These are phyloP conservation scores for Periconia sp. DNA, from an alignment of 2,329 filamentous ascomycete genomes.

Conservation along the genomic window DNA sequence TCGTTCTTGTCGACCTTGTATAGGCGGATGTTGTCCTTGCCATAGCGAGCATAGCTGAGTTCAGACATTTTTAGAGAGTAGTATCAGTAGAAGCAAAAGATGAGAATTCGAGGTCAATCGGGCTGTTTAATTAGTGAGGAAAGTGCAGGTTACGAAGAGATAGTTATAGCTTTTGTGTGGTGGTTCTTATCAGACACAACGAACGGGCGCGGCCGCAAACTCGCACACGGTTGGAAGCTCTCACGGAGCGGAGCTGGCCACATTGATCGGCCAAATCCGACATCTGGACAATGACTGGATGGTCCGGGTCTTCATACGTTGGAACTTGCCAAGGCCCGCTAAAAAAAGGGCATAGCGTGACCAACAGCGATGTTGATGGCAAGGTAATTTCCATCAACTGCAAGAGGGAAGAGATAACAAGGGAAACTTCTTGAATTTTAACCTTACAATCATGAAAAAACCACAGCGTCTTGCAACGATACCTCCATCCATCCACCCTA, in stretches of 20 bases:
- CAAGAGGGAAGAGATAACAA: too few relatives aligned
- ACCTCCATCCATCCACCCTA: too few relatives aligned
- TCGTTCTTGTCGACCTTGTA: conserved; percentile 89
- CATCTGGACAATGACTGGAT: too few relatives aligned
- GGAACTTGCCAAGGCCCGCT: too few relatives aligned
- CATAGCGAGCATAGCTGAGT: conserved; percentile 68
- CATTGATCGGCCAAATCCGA: conserved; percentile 43
- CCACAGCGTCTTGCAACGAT: too few relatives aligned
- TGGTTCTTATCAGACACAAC: conserved; percentile 33
- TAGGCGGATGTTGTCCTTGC: conserved; percentile 97
- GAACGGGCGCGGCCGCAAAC: conserved; percentile 35
- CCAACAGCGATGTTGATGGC: too few relatives aligned
- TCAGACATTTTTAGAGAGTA: conserved; percentile 41
- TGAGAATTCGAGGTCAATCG: neutral
- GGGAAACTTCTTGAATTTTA: too few relatives aligned
- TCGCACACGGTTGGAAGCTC: conserved; percentile 18
- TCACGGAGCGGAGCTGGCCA: conserved; percentile 30
- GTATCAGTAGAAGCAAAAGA: neutral
- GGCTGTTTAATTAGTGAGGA: conserved; percentile 8
- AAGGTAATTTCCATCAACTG: too few relatives aligned
- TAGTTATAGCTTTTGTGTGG: too few relatives aligned
- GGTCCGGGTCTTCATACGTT: too few relatives aligned
- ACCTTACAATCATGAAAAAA: too few relatives aligned
- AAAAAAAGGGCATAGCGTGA: too few relatives aligned
- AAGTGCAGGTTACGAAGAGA: neutral